Base-by-base conservation (phyloP, 2,329 filamentous ascomycete species). In the Sclerotinia subarctica region DNA sequence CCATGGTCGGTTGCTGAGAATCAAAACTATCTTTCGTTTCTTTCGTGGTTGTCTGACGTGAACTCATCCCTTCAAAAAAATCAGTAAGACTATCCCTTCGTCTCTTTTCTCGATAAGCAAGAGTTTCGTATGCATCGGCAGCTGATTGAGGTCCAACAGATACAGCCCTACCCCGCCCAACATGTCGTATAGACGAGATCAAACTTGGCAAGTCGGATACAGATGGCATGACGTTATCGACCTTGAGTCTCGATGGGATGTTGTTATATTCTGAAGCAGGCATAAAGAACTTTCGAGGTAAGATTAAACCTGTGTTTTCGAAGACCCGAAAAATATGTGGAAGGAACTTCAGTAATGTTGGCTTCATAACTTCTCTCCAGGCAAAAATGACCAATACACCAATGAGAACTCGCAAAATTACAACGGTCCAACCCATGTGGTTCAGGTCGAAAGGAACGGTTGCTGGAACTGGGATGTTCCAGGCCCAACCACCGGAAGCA, bases 131-230 rank as follows among this genome's bases (percentile, higher is more conserved):
- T 32, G 93, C 95, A 80, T 99, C 95, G 2, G 95, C 95, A 70
- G 94, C 94, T 57, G 94, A 97, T 80, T 98, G 95, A 1, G 95
- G 95, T 0, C 95, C 95, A 65, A 98, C 86, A 7, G 93, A 97
- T 46, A 98, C 88, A 44, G 93, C 90, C 64, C 95, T 87, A 70
- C 90, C 90, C 69, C 93, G 84, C 19, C 85, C 86, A 0, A 93
- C 91, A 73, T 94, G 89, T 32, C 93, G 88, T 57, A 98, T 91
- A 53, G 89, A 93, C 69, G 89, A 90, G 32, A 97, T 84, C 76
- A 97, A 88, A 44, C 87, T 86, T 3, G 94, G 92, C 29, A 98
- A 86, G 70, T 97, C 93, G 32, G 90, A 92, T n/a, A 96, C 90
- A 15, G 89, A 89, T 17, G 95, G 95, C 74, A 99, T 88, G 64